Conservation (phyloP, 495 filamentous ascomycete species). For the Aspergillus funiculosus region DNA sequence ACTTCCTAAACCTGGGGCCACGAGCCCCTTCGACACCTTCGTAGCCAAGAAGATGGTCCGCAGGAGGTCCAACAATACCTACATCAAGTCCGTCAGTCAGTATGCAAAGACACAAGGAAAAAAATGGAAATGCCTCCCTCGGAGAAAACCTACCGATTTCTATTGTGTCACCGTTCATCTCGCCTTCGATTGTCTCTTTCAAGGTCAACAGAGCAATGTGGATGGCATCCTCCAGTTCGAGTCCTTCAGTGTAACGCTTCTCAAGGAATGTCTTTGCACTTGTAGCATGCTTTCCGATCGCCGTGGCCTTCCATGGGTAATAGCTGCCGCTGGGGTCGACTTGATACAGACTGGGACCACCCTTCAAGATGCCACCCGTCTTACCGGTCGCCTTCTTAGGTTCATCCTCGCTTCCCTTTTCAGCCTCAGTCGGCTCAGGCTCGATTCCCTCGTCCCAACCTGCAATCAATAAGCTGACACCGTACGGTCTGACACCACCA, state of each 20-base stretch:
- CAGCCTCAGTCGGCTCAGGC: constrained; percentile 58
- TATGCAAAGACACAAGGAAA: neutral
- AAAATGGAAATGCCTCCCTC: neutral
- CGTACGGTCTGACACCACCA: constrained; percentile 96
- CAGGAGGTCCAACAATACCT: constrained; percentile 94
- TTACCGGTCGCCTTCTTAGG: constrained; percentile 65
- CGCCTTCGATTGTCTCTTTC: constrained; percentile 98
- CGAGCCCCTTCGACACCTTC: constrained; percentile 86
- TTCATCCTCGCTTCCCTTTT: constrained; percentile 50
- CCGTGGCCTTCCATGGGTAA: constrained; percentile 99
- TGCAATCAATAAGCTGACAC: constrained; percentile 88
- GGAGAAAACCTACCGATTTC: constrained; percentile 72
- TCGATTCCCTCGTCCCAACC: constrained; percentile 97
- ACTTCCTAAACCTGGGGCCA: constrained; percentile 90
- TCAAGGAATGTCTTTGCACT: constrained; percentile 98
- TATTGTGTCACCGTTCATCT: constrained; percentile 99
- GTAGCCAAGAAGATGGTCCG: constrained; percentile 84
- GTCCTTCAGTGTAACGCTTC: constrained; percentile 94
- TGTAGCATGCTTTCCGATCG: constrained; percentile 97
- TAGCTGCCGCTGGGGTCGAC: constrained; percentile 96
- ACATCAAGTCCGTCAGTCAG: constrained; percentile 31
- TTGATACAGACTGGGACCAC: constrained; percentile 95
- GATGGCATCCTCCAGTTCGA: constrained; percentile 97
- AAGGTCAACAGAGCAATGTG: constrained; percentile 96
- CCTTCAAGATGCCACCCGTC: constrained; percentile 92